phyloP scores from a whole-genome alignment of 2,329 filamentous ascomycete genomes.

The Penicillium sp. region DNA sequence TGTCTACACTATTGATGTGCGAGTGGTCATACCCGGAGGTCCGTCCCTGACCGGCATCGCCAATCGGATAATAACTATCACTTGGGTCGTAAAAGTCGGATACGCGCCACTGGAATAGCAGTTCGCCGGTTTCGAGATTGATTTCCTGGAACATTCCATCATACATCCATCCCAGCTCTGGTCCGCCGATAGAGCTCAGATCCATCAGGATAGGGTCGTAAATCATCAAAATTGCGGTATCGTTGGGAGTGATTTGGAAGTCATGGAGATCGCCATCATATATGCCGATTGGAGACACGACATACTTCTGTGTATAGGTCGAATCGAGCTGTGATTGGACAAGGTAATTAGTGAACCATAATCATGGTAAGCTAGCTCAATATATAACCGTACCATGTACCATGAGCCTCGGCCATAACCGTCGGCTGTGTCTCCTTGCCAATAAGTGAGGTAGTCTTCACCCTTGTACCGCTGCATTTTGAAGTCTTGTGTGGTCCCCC shows the following conservation, averaged over 20 bases:
- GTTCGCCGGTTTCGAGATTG: slow-evolving; percentile 43
- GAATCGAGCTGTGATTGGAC: slow-evolving; percentile 24
- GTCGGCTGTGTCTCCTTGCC: slow-evolving; percentile 49
- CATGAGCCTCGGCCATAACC: slow-evolving; percentile 43
- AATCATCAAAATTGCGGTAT: slow-evolving; percentile 45
- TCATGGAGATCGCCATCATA: slow-evolving; percentile 45
- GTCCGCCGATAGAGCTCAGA: slow-evolving; percentile 42
- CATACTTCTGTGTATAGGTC: slow-evolving; percentile 31
- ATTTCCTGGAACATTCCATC: slow-evolving; percentile 49
- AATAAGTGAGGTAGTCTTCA: slow-evolving; percentile 49
- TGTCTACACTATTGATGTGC: slow-evolving; percentile 56
- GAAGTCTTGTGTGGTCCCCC: slow-evolving; percentile 47
- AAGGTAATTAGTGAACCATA: slow-evolving; percentile 3
- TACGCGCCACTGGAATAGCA: slow-evolving; percentile 50
- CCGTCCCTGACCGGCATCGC: slow-evolving; percentile 18
- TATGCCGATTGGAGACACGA: slow-evolving; percentile 23
- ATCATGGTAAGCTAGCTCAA: slow-evolving; percentile 13
- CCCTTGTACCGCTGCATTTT: slow-evolving; percentile 48
- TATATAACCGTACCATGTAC: slow-evolving; percentile 34
- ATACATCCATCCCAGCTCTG: slow-evolving; percentile 41
- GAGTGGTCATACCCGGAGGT: slow-evolving; percentile 52
- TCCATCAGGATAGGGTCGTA: slow-evolving; percentile 44
- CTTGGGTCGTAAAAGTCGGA: slow-evolving; percentile 40
- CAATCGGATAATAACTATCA: slow-evolving; percentile 23
- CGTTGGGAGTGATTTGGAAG: slow-evolving; percentile 43